Percentiles rank a stretch among this genome's conserved stretches.
Conservation (phyloP, 2,329 filamentous ascomycete species). For the Aspergillus sclerotialis region DNA sequence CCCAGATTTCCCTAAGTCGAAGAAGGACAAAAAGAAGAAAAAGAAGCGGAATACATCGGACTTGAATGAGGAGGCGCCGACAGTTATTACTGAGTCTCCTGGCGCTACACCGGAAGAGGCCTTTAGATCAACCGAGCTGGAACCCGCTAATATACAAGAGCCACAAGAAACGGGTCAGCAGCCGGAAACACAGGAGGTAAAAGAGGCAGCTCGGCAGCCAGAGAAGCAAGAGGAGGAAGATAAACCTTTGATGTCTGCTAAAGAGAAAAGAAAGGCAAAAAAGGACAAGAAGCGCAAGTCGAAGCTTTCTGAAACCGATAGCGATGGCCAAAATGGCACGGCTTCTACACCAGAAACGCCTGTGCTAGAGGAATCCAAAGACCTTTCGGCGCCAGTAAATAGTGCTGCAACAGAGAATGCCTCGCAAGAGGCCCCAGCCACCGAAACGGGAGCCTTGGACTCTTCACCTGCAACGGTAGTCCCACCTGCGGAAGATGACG, state of each 20-base stretch:
- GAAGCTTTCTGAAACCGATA: constrained; percentile 18
- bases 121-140: too few species aligned
- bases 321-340: constrained; percentile 7
- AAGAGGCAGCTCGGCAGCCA: constrained; percentile 4
- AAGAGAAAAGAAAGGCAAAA: constrained; percentile 42
- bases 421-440: constrained; percentile 8
- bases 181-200: constrained; percentile 3
- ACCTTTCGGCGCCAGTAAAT: constrained; percentile 1
- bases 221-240: constrained; percentile 14
- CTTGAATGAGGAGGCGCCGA: constrained; percentile 13
- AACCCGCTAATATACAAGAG: constrained; percentile 9
- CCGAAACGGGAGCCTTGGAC: constrained; percentile 13
- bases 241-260: constrained; percentile 26
- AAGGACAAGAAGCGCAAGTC: constrained; percentile 37
- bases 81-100: constrained; percentile 7
- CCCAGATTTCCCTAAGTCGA: constrained; percentile 10
- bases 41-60: constrained; percentile 19
- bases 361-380: too few species aligned
- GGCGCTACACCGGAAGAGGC: too few species aligned
- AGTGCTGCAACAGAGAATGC: constrained; percentile 4
- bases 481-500: constrained; percentile 34
- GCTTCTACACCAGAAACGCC: constrained; percentile 9
- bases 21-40: constrained; percentile 33
- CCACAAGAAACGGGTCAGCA: constrained; percentile 1
- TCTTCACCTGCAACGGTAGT: constrained; percentile 19